Evolutionary conservation across 2,329 filamentous ascomycete genomes (phyloP), one percentile per base, ranked within the genome.

Genomic region (Triangularia verruculosa): DNA sequence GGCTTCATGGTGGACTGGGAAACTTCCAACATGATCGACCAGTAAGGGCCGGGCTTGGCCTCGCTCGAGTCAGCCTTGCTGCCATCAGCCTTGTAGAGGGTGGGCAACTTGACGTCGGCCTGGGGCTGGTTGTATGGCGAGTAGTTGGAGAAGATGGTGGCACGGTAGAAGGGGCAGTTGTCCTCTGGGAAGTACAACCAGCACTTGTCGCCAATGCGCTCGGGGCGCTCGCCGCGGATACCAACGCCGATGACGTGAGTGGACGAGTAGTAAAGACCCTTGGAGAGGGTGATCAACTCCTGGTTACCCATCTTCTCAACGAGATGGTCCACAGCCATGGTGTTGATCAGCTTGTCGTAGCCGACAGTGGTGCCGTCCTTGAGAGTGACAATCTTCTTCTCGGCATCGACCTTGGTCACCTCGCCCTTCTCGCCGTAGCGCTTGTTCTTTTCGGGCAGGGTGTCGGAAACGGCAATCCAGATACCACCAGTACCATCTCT

Each of bases 91-190:
- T 93, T 84, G 77, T 93, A 90, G 71, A 92, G 81, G 22, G 95
- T 98, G 43, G 93, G 87, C 62, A 99, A 87, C 84, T 96, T 95
- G 75, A 84, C 89, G 63, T 89, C 88, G 64, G 87, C 83, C 70
- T 91, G 82, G 32, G 95, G 95, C 82, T 98, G 95, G 85, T 99
- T 99, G 87, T 96, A 89, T 60, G 94, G 95, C 22, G 95, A 98
- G 86, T 99, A 99, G 87, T 99, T 99, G 80, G 94, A 98, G 87
- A 99, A 99, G 82, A 99, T 98, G 75, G 95, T 99, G 74, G 95
- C 95, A 72, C 95, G 92, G 86, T 99, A 99, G 86, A 99, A 99
- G 76, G 93, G 93, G 84, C 93, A 97, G 86, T 99, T 90, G 78
- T 97, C 90, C 79, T 99, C 95, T 67, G 95, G 95, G 88, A 98